A percentile compares a stretch with the other conserved stretches of the same genome.
These are phyloP conservation scores for Dioscorea dumetorum DNA, from an alignment of 106 monocot genomes.

Conservation along the genomic window DNA sequence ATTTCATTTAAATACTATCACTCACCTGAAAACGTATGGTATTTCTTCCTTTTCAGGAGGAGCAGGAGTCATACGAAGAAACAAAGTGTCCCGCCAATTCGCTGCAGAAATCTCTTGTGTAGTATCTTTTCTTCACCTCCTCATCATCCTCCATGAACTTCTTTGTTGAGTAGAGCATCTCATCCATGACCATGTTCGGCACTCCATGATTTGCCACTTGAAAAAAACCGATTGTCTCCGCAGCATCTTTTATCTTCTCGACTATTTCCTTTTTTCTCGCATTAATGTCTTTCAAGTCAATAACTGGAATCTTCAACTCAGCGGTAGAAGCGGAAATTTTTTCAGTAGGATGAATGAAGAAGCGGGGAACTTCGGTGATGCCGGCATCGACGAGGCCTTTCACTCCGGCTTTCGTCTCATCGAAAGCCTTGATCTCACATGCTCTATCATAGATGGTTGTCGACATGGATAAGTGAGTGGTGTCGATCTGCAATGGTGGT, in stretches of 20 bases:
- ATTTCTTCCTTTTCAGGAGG: conserved; percentile 1
- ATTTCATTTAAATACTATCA: too few relatives aligned
- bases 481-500: too few relatives aligned
- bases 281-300: background rate
- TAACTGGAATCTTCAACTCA: background rate
- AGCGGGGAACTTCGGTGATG: conserved; percentile 16
- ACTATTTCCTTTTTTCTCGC: background rate
- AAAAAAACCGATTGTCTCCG: background rate
- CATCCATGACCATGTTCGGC: background rate
- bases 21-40: background rate
- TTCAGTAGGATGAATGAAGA: conserved; percentile 8
- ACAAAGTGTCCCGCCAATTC: conserved; percentile 20
- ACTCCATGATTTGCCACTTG: background rate
- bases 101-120: background rate
- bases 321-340: background rate
- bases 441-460: conserved; percentile 5
- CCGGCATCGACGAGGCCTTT: conserved; percentile 25
- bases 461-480: too few relatives aligned
- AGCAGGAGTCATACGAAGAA: conserved; percentile 1
- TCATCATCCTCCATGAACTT: background rate
- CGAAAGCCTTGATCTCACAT: conserved; percentile 17
- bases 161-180: background rate
- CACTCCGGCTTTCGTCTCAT: too few relatives aligned
- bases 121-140: background rate
- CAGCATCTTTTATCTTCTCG: background rate